Percentiles rank a stretch among this genome's conserved stretches.
Conservation (phyloP, 2,329 filamentous ascomycete genomes). For the Pseudogymnoascus sp. region DNA sequence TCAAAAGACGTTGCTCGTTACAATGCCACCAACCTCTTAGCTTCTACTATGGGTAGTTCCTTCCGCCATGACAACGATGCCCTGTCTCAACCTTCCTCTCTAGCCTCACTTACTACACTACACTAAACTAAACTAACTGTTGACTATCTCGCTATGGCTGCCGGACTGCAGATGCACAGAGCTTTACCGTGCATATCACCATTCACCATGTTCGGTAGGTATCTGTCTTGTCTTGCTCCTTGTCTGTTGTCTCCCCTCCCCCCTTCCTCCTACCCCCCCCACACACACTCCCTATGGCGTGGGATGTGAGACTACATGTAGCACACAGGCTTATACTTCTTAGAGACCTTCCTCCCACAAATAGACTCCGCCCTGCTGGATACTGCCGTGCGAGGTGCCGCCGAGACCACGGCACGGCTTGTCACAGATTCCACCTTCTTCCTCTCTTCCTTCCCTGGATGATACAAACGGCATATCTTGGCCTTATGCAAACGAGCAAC, state of each 20-base stretch:
- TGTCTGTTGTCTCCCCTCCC: background rate
- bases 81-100: background rate
- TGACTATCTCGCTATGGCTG: background rate
- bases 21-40: background rate
- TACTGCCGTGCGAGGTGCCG: background rate
- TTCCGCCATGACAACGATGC: background rate
- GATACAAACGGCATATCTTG: background rate
- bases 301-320: background rate
- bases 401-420: background rate
- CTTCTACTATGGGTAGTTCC: background rate
- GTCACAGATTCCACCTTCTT: background rate
- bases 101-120: background rate
- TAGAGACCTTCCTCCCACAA: background rate
- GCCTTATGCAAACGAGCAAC: background rate
- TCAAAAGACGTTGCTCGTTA: background rate
- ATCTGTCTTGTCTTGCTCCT: background rate
- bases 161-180: background rate
- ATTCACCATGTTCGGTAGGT: background rate
- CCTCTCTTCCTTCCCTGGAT: constrained; percentile 1
- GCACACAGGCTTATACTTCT: background rate
- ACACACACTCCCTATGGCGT: background rate
- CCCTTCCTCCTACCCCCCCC: background rate
- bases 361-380: background rate
- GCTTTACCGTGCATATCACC: background rate
- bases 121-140: background rate